These are phyloP conservation scores for Penicillium sumatraense DNA, from an alignment of 2,329 filamentous ascomycete species.

Conservation along the genomic window DNA sequence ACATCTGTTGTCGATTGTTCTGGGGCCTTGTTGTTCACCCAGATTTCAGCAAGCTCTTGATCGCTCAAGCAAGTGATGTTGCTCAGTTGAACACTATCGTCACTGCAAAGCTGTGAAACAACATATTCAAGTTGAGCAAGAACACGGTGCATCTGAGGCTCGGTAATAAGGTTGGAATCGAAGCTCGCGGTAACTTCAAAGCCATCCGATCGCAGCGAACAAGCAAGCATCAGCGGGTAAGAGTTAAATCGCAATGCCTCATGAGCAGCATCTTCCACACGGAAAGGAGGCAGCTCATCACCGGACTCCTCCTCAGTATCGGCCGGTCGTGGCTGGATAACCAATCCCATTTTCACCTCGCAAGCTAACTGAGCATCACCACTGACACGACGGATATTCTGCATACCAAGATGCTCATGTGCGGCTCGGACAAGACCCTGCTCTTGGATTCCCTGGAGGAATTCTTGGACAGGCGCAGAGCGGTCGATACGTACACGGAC, in stretches of 20 bases:
- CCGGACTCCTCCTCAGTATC: background rate
- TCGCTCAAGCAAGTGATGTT: conserved; percentile 8
- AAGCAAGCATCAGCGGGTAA: conserved; percentile 15
- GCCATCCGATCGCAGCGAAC: conserved; percentile 3
- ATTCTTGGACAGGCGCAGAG: conserved; percentile 8
- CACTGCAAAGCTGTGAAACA: conserved; percentile 5
- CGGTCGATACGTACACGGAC: conserved; percentile 13
- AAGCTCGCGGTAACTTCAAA: conserved; percentile 14
- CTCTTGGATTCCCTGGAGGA: conserved; percentile 17
- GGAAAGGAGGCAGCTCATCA: conserved; percentile 7
- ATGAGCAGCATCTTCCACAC: conserved; percentile 11
- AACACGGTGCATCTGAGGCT: conserved; percentile 13
- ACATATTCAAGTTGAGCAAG: conserved; percentile 13
- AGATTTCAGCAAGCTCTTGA: conserved; percentile 7
- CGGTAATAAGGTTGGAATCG: conserved; percentile 7
- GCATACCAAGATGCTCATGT: conserved; percentile 23
- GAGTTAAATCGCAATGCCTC: conserved; percentile 14
- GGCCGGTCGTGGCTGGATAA: conserved; percentile 12
- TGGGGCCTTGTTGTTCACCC: conserved; percentile 4
- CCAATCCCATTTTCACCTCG: conserved; percentile 13
- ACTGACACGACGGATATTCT: conserved; percentile 20
- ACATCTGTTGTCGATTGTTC: background rate
- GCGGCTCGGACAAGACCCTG: conserved; percentile 16
- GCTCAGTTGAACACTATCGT: conserved; percentile 5
- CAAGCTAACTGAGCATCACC: conserved; percentile 12